Base-by-base conservation (phyloP, 495 filamentous ascomycete species). In the Aspergillus bertholletiae region DNA sequence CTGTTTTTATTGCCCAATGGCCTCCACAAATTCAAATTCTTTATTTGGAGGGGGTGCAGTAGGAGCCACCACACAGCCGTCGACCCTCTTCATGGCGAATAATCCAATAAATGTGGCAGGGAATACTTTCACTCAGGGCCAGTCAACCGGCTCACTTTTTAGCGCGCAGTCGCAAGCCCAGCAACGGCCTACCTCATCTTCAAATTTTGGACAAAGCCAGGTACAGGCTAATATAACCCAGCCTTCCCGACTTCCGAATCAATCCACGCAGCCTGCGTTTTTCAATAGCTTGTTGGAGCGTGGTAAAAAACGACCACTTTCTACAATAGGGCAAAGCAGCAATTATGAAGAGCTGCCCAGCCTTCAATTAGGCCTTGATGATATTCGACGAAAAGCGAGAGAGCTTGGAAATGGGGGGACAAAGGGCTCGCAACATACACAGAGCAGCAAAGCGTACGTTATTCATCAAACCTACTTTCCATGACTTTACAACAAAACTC, bases 251-350 rank as follows among this genome's bases (percentile, higher is more conserved):
- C 39, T 52, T 37, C 59, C 69, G 11, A 55, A 51, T n/a, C 70
- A 72, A 51, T 37, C 61, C 47, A 75, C 73, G 7, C 76, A 81
- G 56, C 79, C 79, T 45, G 89, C 89, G 1, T 94, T 92, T 65
- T 97, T 96, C 72, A 90, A 96, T 66, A 90, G 85, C 57, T 73
- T 97, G 21, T 74, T 96, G 12, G 88, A 93, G 59, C 86, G 88
- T 55, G 89, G 88, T 40, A 79, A 73, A 55, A 80, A 80, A 59
- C 70, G 76, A 41, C 66, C 78, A 13, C 58, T 77, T 30, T 70
- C 73, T 63, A 47, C 62, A 12, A 50, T 67, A 20, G 70, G 51
- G 17, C 72, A 70, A 48, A 72, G 69, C 44, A 66, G 60, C 44
- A 73, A 70, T 46, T 78, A 80, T 53, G 76, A 74, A 49, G 72